phyloP scores from a whole-genome alignment of 2,329 filamentous ascomycete genomes.

The Ophiostoma ulmi region DNA sequence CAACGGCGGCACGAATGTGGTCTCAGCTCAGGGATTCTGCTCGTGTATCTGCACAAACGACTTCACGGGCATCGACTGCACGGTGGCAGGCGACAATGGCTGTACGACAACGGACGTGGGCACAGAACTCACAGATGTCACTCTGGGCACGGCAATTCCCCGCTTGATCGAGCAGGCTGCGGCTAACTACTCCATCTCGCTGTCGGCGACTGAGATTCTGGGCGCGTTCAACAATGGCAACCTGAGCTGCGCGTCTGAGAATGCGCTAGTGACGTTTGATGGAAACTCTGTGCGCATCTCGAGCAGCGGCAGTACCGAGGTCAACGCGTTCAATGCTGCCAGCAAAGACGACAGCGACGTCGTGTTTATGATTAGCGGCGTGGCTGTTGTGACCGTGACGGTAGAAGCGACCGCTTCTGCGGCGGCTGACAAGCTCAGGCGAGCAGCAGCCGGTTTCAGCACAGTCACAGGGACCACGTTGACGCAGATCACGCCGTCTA shows the following conservation, averaged over 20 bases:
- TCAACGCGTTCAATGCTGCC: constrained; percentile 26
- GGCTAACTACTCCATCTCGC: constrained; percentile 67
- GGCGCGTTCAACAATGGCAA: constrained; percentile 69
- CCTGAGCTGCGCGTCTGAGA: constrained; percentile 77
- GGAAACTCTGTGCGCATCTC: constrained; percentile 44
- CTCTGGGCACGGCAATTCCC: constrained; percentile 73
- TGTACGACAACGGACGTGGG: constrained; percentile 49
- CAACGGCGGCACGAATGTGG: constrained; percentile 75
- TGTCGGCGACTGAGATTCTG: constrained; percentile 65
- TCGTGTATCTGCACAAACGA: constrained; percentile 86
- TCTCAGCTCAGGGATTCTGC: constrained; percentile 59
- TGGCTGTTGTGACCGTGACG: constrained; percentile 26
- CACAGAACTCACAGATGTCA: constrained; percentile 54
- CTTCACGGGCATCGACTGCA: constrained; percentile 61
- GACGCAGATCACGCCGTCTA: constrained; percentile 29
- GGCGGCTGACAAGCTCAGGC: not conserved
- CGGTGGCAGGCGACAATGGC: constrained; percentile 42
- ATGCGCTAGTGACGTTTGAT: constrained; percentile 81
- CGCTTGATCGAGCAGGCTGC: constrained; percentile 62
- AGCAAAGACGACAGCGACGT: not conserved
- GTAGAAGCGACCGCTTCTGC: constrained; percentile 16
- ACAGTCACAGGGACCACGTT: constrained; percentile 33
- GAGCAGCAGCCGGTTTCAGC: constrained; percentile 21
- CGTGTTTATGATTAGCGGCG: constrained; percentile 15
- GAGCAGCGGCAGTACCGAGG: constrained; percentile 30